Conservation (phyloP, 495 filamentous ascomycete genomes). For the Penicillium simplicissimum region DNA sequence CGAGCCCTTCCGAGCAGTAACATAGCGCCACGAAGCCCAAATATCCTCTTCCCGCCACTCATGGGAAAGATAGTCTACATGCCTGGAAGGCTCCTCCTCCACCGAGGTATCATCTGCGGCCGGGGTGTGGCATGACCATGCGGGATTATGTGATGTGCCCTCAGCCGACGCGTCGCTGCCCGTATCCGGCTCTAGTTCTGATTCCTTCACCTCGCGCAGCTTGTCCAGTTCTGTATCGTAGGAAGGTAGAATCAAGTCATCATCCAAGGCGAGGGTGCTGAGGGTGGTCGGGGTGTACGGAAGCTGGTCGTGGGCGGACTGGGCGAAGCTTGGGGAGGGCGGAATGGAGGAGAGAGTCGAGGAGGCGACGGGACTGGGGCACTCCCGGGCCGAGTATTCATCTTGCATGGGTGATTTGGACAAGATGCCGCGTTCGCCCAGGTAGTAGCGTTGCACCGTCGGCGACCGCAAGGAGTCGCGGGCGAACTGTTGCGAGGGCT, state of each 20-base stretch:
- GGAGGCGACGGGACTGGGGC: conserved; percentile 34
- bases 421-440: conserved; percentile 34
- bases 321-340: conserved; percentile 43
- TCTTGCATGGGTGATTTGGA: conserved; percentile 40
- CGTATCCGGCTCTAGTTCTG: conserved; percentile 4
- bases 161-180: conserved; percentile 29
- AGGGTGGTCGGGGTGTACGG: conserved; percentile 59
- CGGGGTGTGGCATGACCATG: conserved; percentile 25
- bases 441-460: conserved; percentile 46
- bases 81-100: conserved; percentile 74
- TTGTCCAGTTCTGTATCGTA: conserved; percentile 50
- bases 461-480: conserved; percentile 42
- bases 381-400: conserved; percentile 36
- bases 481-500: conserved; percentile 42
- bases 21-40: conserved; percentile 95
- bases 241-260: conserved; percentile 55
- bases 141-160: conserved; percentile 11
- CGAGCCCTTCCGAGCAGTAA: conserved; percentile 71
- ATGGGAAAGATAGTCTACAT: conserved; percentile 96
- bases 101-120: conserved; percentile 85
- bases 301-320: conserved; percentile 23
- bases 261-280: conserved; percentile 63
- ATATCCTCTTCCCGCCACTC: conserved; percentile 97
- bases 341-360: conserved; percentile 40
- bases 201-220: conserved; percentile 9